A percentile compares a stretch with the other conserved stretches of the same genome.
Evolutionary conservation across 768 basidiomycete genomes (phyloP).

Genomic region (Termitomyces sp.): DNA sequence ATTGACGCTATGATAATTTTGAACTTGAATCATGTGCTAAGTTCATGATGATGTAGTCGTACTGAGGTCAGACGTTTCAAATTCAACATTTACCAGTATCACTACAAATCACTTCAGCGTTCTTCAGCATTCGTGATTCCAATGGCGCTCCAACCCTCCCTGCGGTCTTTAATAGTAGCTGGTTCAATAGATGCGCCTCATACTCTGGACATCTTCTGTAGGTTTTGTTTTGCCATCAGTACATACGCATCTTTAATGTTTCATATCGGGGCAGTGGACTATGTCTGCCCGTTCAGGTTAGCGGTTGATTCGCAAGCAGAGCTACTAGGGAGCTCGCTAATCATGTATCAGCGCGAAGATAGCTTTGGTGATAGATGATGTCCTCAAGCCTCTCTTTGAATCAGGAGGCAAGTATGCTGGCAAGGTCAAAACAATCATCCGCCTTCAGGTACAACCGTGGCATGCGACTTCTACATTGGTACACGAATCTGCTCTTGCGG

Average conservation of each 20-base stretch:
- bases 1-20: too few species aligned
- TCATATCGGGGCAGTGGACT: slow-evolving; percentile 55
- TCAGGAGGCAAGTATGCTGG: slow-evolving; percentile 59
- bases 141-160: slow-evolving; percentile 82
- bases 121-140: too few species aligned
- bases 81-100: background rate
- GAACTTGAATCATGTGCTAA: too few species aligned
- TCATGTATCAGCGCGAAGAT: slow-evolving; percentile 47
- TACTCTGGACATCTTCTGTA: slow-evolving; percentile 76
- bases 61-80: background rate
- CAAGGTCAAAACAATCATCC: slow-evolving; percentile 68
- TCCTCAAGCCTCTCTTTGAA: slow-evolving; percentile 55
- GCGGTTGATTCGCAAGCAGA: background rate
- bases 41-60: background rate
- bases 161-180: slow-evolving; percentile 57
- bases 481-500: slow-evolving; percentile 81
- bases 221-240: slow-evolving; percentile 18
- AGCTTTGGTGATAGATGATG: slow-evolving; percentile 48
- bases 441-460: slow-evolving; percentile 77
- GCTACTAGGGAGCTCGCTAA: background rate
- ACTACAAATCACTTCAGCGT: background rate
- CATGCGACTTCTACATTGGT: slow-evolving; percentile 69
- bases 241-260: background rate
- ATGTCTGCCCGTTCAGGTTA: slow-evolving; percentile 81
- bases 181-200: slow-evolving; percentile 60